These are phyloP conservation scores for Botrytis elliptica DNA, from an alignment of 2,329 filamentous ascomycete species.

Conservation along the genomic window DNA sequence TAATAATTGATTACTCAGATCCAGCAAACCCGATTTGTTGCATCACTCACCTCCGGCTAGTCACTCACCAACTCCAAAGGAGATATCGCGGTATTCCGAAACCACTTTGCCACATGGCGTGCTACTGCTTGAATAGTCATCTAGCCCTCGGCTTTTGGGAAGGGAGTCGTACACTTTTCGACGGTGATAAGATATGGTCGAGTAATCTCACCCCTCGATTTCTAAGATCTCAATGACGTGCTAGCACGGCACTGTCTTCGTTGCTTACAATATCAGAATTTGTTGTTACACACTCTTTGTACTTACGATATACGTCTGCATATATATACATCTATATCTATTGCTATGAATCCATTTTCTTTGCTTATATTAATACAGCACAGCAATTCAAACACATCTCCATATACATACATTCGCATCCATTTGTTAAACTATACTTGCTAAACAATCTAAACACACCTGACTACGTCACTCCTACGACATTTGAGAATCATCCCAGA, in stretches of 20 bases:
- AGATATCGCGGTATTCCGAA: not conserved
- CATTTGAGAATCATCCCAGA: not conserved
- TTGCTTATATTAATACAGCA: not conserved
- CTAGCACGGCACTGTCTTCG: not conserved
- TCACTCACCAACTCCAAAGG: not conserved
- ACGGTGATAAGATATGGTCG: not conserved
- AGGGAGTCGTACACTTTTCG: not conserved
- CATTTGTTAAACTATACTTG: not conserved
- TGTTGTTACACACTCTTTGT: not conserved
- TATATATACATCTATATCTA: not conserved
- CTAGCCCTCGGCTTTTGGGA: constrained; percentile 7
- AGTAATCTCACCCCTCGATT: constrained; percentile 16
- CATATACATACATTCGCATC: not conserved
- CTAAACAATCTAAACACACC: not conserved
- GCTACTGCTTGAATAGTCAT: not conserved
- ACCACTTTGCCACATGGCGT: constrained; percentile 10
- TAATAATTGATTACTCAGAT: not conserved
- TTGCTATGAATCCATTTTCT: not conserved
- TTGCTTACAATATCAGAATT: constrained; percentile 1
- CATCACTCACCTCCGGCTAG: not conserved
- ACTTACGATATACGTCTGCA: not conserved
- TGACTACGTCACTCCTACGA: constrained; percentile 7
- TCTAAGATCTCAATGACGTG: constrained; percentile 22
- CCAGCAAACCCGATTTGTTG: not conserved
- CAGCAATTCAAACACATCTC: not conserved